Evolutionary conservation across 306 rosid genomes (phyloP), one percentile per base, ranked within the genome.

Genomic region (Arachis stenosperma): DNA sequence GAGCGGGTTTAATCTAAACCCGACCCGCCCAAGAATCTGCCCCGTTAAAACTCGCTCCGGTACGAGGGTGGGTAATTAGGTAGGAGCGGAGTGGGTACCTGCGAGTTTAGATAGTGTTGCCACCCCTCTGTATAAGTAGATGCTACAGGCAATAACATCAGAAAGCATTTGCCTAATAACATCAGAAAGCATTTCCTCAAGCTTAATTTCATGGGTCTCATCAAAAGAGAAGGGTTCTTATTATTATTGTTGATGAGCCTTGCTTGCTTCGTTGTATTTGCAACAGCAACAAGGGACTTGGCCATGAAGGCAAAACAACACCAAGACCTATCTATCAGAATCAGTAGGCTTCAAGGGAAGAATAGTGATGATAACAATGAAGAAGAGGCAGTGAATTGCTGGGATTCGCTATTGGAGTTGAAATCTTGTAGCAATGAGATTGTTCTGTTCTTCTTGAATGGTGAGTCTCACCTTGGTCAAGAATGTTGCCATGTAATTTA

Each of bases 401-500:
- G 83, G 78, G 50, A 67, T 15, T 82, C 75, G 1, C 55, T 84
- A 4, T 11, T 65, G 78, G 84, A 72, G 72, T 73, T 81, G 15
- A 79, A 70, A 67, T 85, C 78, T 4, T 85, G 86, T 69, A 58
- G 82, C 27, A 70, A 75, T 39, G 88, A 85, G 67, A 79, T 85
- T 15, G 74, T 79, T 3, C 17, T 56, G 3, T 81, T 79, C 74
- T 68, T 85, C 57, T 27, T 79, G 6, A 79, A 79, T 4, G 84
- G 82, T 0, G 60, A 44, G 61, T 54, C 78, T 0, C 66, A 76
- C 13, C 81, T 85, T 22, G 82, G 82, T 7, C 61, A 61, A 0
- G 81, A 69, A 2, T 85, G 86, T 44, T 85, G 88, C 75, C 11
- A 42, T 13, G 82, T 82, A 9, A 79, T 85, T 36, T 48, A 54